These are phyloP conservation scores for Lasiodiplodia citricola DNA, from an alignment of 2,329 filamentous ascomycete genomes.

Conservation along the genomic window DNA sequence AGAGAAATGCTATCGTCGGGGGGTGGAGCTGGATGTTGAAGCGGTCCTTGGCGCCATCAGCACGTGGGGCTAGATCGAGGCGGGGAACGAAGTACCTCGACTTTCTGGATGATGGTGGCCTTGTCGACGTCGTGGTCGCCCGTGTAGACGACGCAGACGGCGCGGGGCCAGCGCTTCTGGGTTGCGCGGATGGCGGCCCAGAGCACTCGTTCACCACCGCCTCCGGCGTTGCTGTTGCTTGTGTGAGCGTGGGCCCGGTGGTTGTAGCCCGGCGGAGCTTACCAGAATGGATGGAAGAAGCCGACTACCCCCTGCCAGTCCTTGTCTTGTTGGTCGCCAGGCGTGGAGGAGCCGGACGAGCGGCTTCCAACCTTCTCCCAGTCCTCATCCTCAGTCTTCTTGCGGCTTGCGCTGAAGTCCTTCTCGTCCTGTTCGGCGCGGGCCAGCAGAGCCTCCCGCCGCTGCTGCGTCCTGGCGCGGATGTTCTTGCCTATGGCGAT, in stretches of 20 bases:
- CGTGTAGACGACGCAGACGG: slow-evolving; percentile 91
- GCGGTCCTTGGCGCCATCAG: slow-evolving; percentile 53
- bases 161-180: slow-evolving; percentile 84
- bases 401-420: slow-evolving; percentile 31
- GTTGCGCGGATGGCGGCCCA: slow-evolving; percentile 95
- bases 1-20: slow-evolving; percentile 84
- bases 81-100: slow-evolving; percentile 62
- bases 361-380: slow-evolving; percentile 72
- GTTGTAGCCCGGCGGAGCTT: slow-evolving; percentile 29
- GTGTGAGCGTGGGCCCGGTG: slow-evolving; percentile 31
- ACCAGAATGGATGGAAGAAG: slow-evolving; percentile 99
- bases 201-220: slow-evolving; percentile 91
- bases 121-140: slow-evolving; percentile 91
- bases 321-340: slow-evolving; percentile 53
- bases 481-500: slow-evolving; percentile 38
- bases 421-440: slow-evolving; percentile 40
- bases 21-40: slow-evolving; percentile 92
- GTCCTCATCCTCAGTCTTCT: slow-evolving; percentile 60
- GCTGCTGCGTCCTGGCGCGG: slow-evolving; percentile 39
- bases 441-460: slow-evolving; percentile 41
- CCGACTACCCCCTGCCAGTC: slow-evolving; percentile 86
- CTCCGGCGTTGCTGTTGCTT: slow-evolving; percentile 83
- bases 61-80: not conserved
- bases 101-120: slow-evolving; percentile 74
- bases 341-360: slow-evolving; percentile 51